Conservation (phyloP, 108 stramenopile genomes). For the Conticribra weissflogii region DNA sequence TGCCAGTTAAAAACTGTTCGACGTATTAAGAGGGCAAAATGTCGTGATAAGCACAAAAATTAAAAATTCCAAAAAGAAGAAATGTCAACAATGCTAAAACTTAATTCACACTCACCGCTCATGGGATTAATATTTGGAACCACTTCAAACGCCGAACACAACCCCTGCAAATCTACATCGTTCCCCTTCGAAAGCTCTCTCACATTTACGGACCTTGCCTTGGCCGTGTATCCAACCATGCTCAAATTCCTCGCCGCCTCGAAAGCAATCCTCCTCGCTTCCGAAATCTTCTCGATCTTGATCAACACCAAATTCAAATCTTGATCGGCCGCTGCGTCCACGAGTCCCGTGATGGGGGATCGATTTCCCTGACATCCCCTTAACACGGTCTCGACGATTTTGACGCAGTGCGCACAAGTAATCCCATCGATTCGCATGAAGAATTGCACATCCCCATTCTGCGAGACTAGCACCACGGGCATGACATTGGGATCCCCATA, state of each 20-base stretch:
- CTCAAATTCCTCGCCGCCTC: slow-evolving; percentile 80
- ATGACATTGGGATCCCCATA: slow-evolving; percentile 79
- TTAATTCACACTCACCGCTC: slow-evolving; percentile 44
- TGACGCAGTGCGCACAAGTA: slow-evolving; percentile 89
- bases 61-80: too few species aligned
- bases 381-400: slow-evolving; percentile 89
- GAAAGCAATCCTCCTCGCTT: slow-evolving; percentile 76
- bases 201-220: slow-evolving; percentile 68
- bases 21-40: slow-evolving; percentile 21
- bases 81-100: too few species aligned
- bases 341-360: slow-evolving; percentile 84
- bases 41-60: slow-evolving; percentile 56
- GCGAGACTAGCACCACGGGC: slow-evolving; percentile 72
- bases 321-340: slow-evolving; percentile 85
- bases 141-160: slow-evolving; percentile 25
- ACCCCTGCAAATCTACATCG: slow-evolving; percentile 19
- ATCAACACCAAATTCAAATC: slow-evolving; percentile 63
- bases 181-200: slow-evolving; percentile 21
- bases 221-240: slow-evolving; percentile 89
- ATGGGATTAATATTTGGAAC: slow-evolving; percentile 39
- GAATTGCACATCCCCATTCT: slow-evolving; percentile 73
- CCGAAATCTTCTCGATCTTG: slow-evolving; percentile 62
- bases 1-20: slow-evolving; percentile 74
- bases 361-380: slow-evolving; percentile 85
- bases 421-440: slow-evolving; percentile 86